Evolutionary conservation across 257 asterid genomes (phyloP).

Genomic region (Solanum chmielewskii): DNA sequence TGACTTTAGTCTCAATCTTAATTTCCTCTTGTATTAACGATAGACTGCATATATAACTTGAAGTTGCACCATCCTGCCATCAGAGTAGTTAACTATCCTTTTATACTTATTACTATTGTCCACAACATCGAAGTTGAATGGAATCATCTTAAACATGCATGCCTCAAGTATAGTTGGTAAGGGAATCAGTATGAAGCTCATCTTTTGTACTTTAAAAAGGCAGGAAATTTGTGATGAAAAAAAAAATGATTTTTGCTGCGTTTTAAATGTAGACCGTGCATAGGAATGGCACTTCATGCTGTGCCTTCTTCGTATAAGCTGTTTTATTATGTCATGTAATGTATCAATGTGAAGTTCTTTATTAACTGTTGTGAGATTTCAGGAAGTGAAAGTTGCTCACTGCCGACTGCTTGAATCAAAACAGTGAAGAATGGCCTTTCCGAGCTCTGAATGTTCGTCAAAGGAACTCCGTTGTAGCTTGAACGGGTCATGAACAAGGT

Average conservation of each 20-base stretch:
- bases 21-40: too few species aligned
- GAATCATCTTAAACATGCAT: neutral
- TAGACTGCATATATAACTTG: too few species aligned
- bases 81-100: too few species aligned
- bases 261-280: neutral
- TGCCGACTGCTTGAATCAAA: neutral
- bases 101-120: too few species aligned
- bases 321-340: neutral
- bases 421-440: neutral
- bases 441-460: neutral
- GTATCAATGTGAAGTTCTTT: neutral
- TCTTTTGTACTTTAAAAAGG: too few species aligned
- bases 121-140: too few species aligned
- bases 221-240: neutral
- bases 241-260: neutral
- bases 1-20: too few species aligned
- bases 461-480: neutral
- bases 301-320: neutral
- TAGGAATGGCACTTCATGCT: neutral
- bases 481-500: neutral
- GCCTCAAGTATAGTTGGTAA: neutral
- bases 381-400: neutral
- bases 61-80: too few species aligned
- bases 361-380: neutral
- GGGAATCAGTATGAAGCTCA: neutral